Conservation (phyloP, 2,329 filamentous ascomycete genomes). For the Pezicula radicicola region DNA sequence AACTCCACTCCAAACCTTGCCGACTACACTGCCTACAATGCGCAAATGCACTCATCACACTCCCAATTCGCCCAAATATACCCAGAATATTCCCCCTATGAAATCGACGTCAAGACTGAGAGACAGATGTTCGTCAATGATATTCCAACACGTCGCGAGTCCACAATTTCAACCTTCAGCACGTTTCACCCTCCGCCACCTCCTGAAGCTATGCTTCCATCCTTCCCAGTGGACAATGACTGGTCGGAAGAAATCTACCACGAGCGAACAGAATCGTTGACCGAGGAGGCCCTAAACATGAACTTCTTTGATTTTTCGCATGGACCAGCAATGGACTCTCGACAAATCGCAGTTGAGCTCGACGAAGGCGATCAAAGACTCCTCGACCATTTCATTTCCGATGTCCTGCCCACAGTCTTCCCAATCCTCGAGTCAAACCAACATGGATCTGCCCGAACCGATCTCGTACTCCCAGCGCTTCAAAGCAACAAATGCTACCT, state of each 20-base stretch:
- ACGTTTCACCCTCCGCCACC: conserved; percentile 81
- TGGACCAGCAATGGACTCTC: conserved; percentile 56
- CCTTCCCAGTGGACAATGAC: conserved; percentile 64
- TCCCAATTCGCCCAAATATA: conserved; percentile 40
- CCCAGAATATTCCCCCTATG: conserved; percentile 73
- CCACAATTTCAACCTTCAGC: conserved; percentile 87
- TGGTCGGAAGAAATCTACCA: conserved; percentile 70
- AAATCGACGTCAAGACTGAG: conserved; percentile 95
- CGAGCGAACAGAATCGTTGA: conserved; percentile 60
- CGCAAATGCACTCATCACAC: conserved; percentile 53
- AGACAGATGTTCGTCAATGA: conserved; percentile 92
- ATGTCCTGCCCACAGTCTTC: conserved; percentile 85
- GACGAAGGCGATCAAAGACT: conserved; percentile 85
- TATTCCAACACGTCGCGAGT: conserved; percentile 79
- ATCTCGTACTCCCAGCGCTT: conserved; percentile 82
- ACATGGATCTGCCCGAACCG: conserved; percentile 74
- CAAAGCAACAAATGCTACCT: conserved; percentile 91
- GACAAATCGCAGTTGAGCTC: conserved; percentile 74
- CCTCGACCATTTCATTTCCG: conserved; percentile 86
- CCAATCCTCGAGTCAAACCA: conserved; percentile 90
- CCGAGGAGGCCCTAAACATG: conserved; percentile 64
- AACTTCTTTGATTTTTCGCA: conserved; percentile 84
- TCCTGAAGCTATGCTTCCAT: conserved; percentile 62
- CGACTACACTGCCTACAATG: conserved; percentile 60
- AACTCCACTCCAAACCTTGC: conserved; percentile 54